Evolutionary conservation across 495 filamentous ascomycete species (phyloP).

Genomic region (Neurospora africana): DNA sequence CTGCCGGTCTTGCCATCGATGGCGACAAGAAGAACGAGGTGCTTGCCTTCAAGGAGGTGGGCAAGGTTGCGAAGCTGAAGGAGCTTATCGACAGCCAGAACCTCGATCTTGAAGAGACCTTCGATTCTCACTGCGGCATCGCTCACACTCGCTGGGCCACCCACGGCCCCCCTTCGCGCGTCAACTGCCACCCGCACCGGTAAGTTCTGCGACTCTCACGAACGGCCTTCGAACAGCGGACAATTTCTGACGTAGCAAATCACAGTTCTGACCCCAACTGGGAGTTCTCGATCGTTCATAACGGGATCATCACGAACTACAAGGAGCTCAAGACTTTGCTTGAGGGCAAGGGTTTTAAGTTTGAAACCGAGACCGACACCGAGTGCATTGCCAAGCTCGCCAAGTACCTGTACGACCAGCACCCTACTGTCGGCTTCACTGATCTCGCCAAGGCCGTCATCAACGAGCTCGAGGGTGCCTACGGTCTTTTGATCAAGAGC

Average conservation of each 20-base stretch:
- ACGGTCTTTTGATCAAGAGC: constrained; percentile 92
- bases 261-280: constrained; percentile 65
- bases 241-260: neutral
- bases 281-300: constrained; percentile 97
- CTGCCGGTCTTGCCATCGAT: constrained; percentile 89
- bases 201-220: constrained; percentile 31
- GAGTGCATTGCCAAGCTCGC: constrained; percentile 98
- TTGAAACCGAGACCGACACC: constrained; percentile 98
- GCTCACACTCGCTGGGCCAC: constrained; percentile 98
- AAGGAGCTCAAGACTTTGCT: constrained; percentile 94
- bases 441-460: constrained; percentile 94
- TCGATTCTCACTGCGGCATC: constrained; percentile 96
- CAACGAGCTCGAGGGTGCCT: constrained; percentile 95
- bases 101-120: constrained; percentile 78
- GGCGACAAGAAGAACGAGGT: constrained; percentile 99
- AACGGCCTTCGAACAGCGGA: neutral
- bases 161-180: constrained; percentile 82
- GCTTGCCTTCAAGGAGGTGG: constrained; percentile 95
- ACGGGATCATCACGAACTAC: constrained; percentile 99
- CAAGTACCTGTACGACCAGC: constrained; percentile 95
- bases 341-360: constrained; percentile 88
- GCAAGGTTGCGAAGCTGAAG: constrained; percentile 95
- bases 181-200: constrained; percentile 98
- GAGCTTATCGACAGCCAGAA: constrained; percentile 76
- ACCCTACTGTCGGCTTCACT: constrained; percentile 90